Evolutionary conservation across 306 rosid genomes (phyloP).

Genomic region (Begonia masoniana): DNA sequence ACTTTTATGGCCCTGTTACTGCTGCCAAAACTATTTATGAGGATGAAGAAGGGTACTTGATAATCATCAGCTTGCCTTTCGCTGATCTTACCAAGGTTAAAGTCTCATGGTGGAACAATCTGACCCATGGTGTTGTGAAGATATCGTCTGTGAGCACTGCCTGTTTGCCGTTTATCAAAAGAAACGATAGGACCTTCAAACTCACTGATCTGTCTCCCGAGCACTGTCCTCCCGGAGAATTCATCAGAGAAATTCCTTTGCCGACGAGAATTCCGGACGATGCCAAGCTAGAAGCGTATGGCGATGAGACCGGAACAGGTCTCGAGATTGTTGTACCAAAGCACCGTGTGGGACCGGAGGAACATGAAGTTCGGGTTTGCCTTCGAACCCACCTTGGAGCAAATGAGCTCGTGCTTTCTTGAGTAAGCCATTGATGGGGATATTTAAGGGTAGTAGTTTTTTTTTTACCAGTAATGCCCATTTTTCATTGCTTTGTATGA

Average conservation of each 20-base stretch:
- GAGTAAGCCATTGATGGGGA: no score
- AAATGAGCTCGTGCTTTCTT: slow-evolving; percentile 19
- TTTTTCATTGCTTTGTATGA: no score
- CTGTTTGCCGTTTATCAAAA: slow-evolving; percentile 21
- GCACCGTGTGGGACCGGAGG: no score
- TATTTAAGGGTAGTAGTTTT: no score
- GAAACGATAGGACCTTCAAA: slow-evolving; percentile 26
- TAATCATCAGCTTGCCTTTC: no score
- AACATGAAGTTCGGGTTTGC: slow-evolving; percentile 8
- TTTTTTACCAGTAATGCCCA: no score
- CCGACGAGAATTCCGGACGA: slow-evolving; percentile 29
- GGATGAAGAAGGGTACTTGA: slow-evolving; percentile 6
- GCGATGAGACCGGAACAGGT: slow-evolving; percentile 20
- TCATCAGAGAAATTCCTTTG: slow-evolving; percentile 24
- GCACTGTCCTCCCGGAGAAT: slow-evolving; percentile 35
- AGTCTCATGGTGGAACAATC: slow-evolving; percentile 19
- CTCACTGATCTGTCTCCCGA: slow-evolving; percentile 28
- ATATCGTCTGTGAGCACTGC: slow-evolving; percentile 21
- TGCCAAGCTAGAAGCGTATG: slow-evolving; percentile 25
- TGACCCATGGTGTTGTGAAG: slow-evolving; percentile 25
- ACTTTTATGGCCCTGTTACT: slow-evolving; percentile 25
- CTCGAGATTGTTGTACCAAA: slow-evolving; percentile 23
- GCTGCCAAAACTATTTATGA: slow-evolving; percentile 14
- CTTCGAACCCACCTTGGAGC: slow-evolving; percentile 23
- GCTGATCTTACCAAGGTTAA: not conserved